Evolutionary conservation across 139 green algal species (phyloP), one percentile per base, ranked within the genome.

Genomic region (Tetradesmus obliquus): DNA sequence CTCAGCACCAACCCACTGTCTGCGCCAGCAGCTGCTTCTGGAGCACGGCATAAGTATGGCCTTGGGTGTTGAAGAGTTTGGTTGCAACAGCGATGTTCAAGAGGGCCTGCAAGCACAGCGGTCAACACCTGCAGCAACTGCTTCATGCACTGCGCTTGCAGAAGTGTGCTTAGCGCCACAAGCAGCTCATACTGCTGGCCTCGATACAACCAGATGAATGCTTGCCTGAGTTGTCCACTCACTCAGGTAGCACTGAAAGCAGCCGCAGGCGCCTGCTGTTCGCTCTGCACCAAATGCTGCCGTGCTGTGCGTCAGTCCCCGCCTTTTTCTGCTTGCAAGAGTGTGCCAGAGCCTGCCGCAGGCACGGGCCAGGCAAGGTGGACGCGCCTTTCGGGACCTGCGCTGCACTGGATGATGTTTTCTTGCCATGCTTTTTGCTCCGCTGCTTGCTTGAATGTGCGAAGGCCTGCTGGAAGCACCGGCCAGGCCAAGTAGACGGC

Each of bases 241-340:
- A 45, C 32, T 45, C 32, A 45, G 32, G 32, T 45, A 45, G 32
- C 32, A 45, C 32, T 45, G 32, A 45, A 45, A 45, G 32, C 32
- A 45, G 32, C 32, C 32, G 32, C 32, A 45, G 32, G 32, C 32
- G 32, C 32, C 32, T 45, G 32, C 32, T 45, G 32, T 45, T 45
- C 32, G 32, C 32, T 45, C 32, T 45, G 32, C 32, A 45, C 32
- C 32, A 45, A 19, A 71, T 71, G 60, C 94, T 98, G 57, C 97
- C 96, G 5, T 99, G 97, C 95, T 99, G 98, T 88, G 96, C 0
- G 98, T 98, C 91, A 93, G 92, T 0, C 83, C 62, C 88, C 12
- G 45, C 92, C 1, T 88, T 88, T 9, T 99, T 97, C 93, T 99
- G 55, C 55, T 55, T 32, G 55, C 88, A 81, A 15, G 55, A 79